Evolutionary conservation across 2,329 filamentous ascomycete species (phyloP).

Genomic region (Huntiella omanensis): DNA sequence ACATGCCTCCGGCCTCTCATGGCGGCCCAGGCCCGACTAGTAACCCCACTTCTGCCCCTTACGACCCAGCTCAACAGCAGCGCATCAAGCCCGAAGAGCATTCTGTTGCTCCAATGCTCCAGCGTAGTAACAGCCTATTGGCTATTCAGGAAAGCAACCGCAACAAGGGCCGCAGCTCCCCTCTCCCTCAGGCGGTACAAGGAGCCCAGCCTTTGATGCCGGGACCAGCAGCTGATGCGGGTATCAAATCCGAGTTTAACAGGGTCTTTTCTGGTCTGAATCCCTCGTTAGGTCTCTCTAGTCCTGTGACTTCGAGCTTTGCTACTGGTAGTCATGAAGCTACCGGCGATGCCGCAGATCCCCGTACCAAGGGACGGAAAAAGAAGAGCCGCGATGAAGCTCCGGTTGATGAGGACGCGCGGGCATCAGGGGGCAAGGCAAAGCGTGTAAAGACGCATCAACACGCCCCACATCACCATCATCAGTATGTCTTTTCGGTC

Average conservation of each 20-base stretch:
- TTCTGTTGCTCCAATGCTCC: conserved; percentile 25
- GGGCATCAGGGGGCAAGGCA: conserved; percentile 39
- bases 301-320: conserved; percentile 26
- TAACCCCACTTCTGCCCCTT: conserved; percentile 11
- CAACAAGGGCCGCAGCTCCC: conserved; percentile 59
- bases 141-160: conserved; percentile 65
- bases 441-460: conserved; percentile 50
- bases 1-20: neutral
- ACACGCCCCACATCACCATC: conserved; percentile 35
- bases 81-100: conserved; percentile 27
- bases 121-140: conserved; percentile 38
- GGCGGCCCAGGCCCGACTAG: neutral
- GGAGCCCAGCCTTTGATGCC: conserved; percentile 68
- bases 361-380: conserved; percentile 26
- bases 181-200: conserved; percentile 81
- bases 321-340: conserved; percentile 17
- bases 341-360: conserved; percentile 38
- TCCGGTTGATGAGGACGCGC: conserved; percentile 44
- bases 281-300: conserved; percentile 33
- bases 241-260: conserved; percentile 87
- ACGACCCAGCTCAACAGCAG: conserved; percentile 20
- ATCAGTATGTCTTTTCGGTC: conserved; percentile 33
- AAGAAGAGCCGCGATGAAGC: conserved; percentile 66
- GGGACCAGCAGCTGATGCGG: conserved; percentile 63
- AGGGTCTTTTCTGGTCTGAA: conserved; percentile 90